Percentiles rank a stretch among this genome's conserved stretches.
Evolutionary conservation across 441 rosid species (phyloP).

Genomic region (Erodium chrysanthum): DNA sequence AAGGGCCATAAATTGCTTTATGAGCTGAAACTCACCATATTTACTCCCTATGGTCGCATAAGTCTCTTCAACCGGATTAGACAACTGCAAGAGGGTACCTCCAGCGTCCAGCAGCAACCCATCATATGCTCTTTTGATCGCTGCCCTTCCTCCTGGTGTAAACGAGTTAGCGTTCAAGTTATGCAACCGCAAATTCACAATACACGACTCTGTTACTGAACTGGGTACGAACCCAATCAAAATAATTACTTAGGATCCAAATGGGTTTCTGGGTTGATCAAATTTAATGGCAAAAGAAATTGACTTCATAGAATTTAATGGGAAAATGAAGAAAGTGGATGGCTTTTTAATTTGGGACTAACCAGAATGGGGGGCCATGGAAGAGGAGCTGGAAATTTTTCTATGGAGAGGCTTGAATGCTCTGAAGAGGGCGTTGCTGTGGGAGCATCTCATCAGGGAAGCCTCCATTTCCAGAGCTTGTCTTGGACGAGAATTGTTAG

Average conservation of each 20-base stretch:
- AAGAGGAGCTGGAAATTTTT: conserved; percentile 19
- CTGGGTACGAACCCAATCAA: conserved; percentile 3
- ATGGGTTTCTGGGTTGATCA: neutral
- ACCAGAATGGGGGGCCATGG: conserved; percentile 30
- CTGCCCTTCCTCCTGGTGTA: conserved; percentile 14
- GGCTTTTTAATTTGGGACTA: neutral
- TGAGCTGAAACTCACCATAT: conserved; percentile 42
- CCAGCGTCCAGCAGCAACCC: conserved; percentile 78
- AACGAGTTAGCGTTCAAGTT: neutral
- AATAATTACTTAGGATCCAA: neutral
- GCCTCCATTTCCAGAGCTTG: conserved; percentile 38
- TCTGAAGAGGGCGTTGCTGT: conserved; percentile 30
- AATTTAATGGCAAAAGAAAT: too few species aligned
- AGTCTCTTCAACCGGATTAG: conserved; percentile 62
- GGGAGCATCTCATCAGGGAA: conserved; percentile 36
- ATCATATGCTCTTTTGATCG: conserved; percentile 44
- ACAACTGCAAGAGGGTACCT: conserved; percentile 71
- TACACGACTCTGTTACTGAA: neutral
- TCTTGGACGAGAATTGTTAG: neutral
- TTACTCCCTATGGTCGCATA: conserved; percentile 63
- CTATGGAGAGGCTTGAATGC: conserved; percentile 28
- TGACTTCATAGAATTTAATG: too few species aligned
- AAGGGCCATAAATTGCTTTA: neutral
- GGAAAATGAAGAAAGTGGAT: neutral
- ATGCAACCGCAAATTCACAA: neutral